Conservation (phyloP, 164 flowering plant genomes). For the Aristolochia fimbriata region DNA sequence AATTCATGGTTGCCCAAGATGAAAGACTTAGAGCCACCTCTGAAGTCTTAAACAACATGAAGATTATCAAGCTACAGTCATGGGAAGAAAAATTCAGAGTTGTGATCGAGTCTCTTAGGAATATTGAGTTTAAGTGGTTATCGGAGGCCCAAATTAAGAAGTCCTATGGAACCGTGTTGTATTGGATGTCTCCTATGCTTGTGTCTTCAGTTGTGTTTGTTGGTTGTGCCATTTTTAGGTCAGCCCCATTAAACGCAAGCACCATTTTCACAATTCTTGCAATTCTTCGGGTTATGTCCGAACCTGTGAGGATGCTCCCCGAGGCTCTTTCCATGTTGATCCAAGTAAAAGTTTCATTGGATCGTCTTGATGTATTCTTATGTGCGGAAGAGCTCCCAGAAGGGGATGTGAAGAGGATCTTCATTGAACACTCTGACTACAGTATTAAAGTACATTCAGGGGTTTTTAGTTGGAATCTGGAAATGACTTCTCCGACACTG, state of each 20-base stretch:
- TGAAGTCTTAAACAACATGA: slow-evolving; percentile 77
- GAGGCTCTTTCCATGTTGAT: slow-evolving; percentile 53
- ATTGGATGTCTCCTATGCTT: slow-evolving; percentile 77
- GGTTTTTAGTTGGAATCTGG: slow-evolving; percentile 54
- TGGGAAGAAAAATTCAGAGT: slow-evolving; percentile 82
- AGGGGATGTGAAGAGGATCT: slow-evolving; percentile 11
- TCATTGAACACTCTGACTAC: slow-evolving; percentile 1
- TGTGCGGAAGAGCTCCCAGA: slow-evolving; percentile 55
- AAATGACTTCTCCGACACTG: slow-evolving; percentile 26
- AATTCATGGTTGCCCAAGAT: slow-evolving; percentile 64
- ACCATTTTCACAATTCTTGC: slow-evolving; percentile 78
- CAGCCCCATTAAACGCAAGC: slow-evolving; percentile 54
- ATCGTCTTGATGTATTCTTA: slow-evolving; percentile 49
- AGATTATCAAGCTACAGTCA: slow-evolving; percentile 73
- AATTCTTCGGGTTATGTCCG: slow-evolving; percentile 45
- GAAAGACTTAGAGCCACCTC: slow-evolving; percentile 60
- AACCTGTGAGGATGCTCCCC: slow-evolving; percentile 68
- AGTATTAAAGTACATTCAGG: slow-evolving; percentile 31
- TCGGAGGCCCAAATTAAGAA: slow-evolving; percentile 30
- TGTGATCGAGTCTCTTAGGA: slow-evolving; percentile 40
- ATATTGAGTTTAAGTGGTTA: slow-evolving; percentile 57
- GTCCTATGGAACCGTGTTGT: slow-evolving; percentile 34
- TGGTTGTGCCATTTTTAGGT: slow-evolving; percentile 39
- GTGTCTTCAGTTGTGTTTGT: slow-evolving; percentile 58
- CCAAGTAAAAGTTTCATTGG: slow-evolving; percentile 69